A percentile compares a stretch with the other conserved stretches of the same genome.
phyloP scores from a whole-genome alignment of 164 flowering plant species.

The Kingdonia uniflora region DNA sequence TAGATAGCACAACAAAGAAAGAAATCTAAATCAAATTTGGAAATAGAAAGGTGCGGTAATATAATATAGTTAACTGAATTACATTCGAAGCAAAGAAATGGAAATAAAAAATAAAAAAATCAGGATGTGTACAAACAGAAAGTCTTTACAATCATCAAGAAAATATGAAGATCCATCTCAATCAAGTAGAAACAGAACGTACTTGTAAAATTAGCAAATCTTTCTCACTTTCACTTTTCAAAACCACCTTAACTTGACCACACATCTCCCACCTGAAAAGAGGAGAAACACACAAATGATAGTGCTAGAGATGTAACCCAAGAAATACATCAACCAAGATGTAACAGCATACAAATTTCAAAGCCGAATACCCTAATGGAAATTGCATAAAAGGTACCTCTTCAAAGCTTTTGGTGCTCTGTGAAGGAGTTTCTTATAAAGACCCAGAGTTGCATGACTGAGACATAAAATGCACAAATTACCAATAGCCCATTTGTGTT shows the following conservation, averaged over 20 bases:
- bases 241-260: constrained; percentile 95
- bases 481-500: no score
- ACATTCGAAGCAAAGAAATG: no score
- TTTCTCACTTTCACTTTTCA: constrained; percentile 86
- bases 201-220: constrained; percentile 84
- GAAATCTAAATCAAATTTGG: no score
- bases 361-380: not conserved
- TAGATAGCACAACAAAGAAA: no score
- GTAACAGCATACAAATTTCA: not conserved
- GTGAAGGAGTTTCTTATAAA: constrained; percentile 65
- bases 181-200: not conserved
- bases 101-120: not conserved
- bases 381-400: constrained; percentile 31
- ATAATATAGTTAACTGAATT: no score
- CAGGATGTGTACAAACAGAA: not conserved
- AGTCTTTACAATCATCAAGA: no score
- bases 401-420: constrained; percentile 81
- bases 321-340: not conserved
- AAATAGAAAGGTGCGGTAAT: no score
- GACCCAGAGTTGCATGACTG: constrained; percentile 93
- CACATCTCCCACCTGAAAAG: constrained; percentile 94
- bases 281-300: not conserved
- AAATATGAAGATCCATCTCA: not conserved
- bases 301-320: not conserved
- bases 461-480: not conserved